Base-by-base conservation (phyloP, 164 flowering plant genomes). In the Stephania japonica region DNA sequence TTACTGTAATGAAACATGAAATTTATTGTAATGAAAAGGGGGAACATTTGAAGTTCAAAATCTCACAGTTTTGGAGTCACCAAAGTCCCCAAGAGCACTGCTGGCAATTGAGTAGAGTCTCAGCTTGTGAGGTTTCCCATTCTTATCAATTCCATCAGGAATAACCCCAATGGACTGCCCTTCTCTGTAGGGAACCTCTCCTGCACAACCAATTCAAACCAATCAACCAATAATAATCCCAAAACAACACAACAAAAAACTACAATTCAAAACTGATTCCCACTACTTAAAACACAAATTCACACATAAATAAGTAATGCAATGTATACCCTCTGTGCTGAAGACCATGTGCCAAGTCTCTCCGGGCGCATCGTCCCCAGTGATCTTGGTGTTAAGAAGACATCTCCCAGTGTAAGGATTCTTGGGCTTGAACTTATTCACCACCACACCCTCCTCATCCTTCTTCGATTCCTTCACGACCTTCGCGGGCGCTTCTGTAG, bases 331-430 rank as follows among this genome's bases (percentile, higher is more conserved):
- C 70, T 93, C 99, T 71, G 98, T 93, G 89, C 83, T 86, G 87
- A 95, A 95, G 76, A 93, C 99, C 98, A 95, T 95, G 84, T 93
- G 99, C 99, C 98, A 93, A 23, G 99, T 95, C 73, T 95, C 99
- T 53, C 99, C 99, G 9, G 99, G 99, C 19, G 99, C 98, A 82
- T 91, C 97, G 70, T 95, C 99, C 6, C 94, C 99, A 10, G 99
- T 95, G 84, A 95, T 87, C 89, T 84, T 93, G 65, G 94, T 89
- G 88, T 93, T 95, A 63, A 95, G 90, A 75, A 95, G 93, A 79
- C 94, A 89, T 70, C 86, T 84, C 5, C 98, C 97, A 75, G 72
- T 71, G 81, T 89, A 95, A 67, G 99, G 99, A 1, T 84, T 69
- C 84, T 90, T 95, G 14, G 99, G 99, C 82, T 74, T 91, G 87